Evolutionary conservation across 2,329 filamentous ascomycete genomes (phyloP).

Genomic region (Juglanconis oblonga): DNA sequence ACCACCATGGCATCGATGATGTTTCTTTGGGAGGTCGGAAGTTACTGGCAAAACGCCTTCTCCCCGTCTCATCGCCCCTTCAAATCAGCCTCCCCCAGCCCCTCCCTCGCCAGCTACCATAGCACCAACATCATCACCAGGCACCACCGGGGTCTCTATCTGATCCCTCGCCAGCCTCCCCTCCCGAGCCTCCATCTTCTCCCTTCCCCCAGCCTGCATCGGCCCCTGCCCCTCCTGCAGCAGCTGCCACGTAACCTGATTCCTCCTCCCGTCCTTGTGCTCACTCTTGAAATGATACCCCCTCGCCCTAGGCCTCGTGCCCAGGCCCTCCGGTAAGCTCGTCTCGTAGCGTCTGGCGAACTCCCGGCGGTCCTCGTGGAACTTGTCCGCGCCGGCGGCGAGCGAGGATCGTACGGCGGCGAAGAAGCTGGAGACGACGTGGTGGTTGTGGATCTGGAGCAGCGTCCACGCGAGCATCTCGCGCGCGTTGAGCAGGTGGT

Average conservation of each 20-base stretch:
- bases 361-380: slow-evolving; percentile 47
- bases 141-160: slow-evolving; percentile 47
- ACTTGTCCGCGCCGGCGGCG: slow-evolving; percentile 49
- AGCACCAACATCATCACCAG: slow-evolving; percentile 43
- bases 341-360: slow-evolving; percentile 62
- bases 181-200: slow-evolving; percentile 25
- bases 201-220: slow-evolving; percentile 30
- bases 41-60: neutral
- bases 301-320: slow-evolving; percentile 72
- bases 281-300: slow-evolving; percentile 80
- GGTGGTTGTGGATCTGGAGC: slow-evolving; percentile 88
- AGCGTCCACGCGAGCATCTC: slow-evolving; percentile 97
- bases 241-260: slow-evolving; percentile 64
- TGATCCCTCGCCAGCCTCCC: slow-evolving; percentile 43
- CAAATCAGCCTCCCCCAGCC: slow-evolving; percentile 49
- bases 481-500: slow-evolving; percentile 82
- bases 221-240: slow-evolving; percentile 29
- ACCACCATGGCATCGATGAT: too few relatives aligned
- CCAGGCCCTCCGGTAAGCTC: slow-evolving; percentile 70
- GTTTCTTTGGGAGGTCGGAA: too few relatives aligned
- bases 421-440: slow-evolving; percentile 72
- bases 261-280: slow-evolving; percentile 63
- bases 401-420: slow-evolving; percentile 65
- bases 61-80: neutral
- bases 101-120: slow-evolving; percentile 51